Percentiles rank a stretch among this genome's conserved stretches.
Conservation (phyloP, 305 asterid genomes). For the Coffea humblotiana region DNA sequence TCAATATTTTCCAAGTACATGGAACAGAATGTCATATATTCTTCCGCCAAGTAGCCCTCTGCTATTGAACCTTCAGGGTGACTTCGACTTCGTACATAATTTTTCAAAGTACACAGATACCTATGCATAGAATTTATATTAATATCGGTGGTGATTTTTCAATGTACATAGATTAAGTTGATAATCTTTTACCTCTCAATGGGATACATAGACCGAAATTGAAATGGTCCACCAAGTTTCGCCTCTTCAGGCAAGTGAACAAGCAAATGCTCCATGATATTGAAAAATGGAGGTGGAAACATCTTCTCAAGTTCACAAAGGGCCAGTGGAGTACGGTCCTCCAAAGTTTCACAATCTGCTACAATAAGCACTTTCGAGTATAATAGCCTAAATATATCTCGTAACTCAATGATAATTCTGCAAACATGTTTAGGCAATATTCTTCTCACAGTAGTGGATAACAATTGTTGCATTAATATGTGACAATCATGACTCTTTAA, state of each 20-base stretch:
- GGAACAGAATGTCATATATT: background rate
- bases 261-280: no score
- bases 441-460: background rate
- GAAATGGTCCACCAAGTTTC: background rate
- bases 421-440: background rate
- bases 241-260: background rate
- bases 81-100: background rate
- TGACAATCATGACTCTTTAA: slow-evolving; percentile 12
- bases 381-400: background rate
- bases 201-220: background rate
- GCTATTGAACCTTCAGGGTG: background rate
- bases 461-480: slow-evolving; percentile 5
- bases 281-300: no score
- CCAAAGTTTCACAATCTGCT: background rate
- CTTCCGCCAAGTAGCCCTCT: background rate
- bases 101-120: background rate
- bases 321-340: background rate
- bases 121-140: no score
- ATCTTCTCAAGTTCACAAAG: no score
- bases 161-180: background rate
- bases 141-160: no score
- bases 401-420: background rate
- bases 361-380: background rate
- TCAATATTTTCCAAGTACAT: background rate
- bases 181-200: background rate